These are phyloP conservation scores for Fereydounia khargensis DNA, from an alignment of 1,284 basidiomycete species.

Conservation along the genomic window DNA sequence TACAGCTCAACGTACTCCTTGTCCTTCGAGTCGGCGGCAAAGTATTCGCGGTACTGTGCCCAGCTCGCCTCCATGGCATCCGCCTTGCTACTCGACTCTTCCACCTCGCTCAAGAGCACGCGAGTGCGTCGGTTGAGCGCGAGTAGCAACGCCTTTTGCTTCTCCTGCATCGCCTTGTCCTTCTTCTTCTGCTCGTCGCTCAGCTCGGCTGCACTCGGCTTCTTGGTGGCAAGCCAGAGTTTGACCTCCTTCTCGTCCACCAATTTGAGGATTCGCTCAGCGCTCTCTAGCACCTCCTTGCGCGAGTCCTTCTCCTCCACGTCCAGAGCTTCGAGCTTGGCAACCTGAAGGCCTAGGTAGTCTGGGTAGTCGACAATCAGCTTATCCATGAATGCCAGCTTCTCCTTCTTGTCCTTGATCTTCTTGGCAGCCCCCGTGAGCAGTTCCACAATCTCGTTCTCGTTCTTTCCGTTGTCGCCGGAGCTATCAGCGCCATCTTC, in stretches of 20 bases:
- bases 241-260: constrained; percentile 50
- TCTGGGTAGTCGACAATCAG: constrained; percentile 50
- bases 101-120: constrained; percentile 29
- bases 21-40: constrained; percentile 33
- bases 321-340: constrained; percentile 43
- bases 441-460: constrained; percentile 48
- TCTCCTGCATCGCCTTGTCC: constrained; percentile 46
- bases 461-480: constrained; percentile 25
- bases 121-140: constrained; percentile 48
- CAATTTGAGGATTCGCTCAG: constrained; percentile 35
- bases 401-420: constrained; percentile 50
- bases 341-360: constrained; percentile 47
- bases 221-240: constrained; percentile 46
- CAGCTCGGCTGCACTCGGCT: constrained; percentile 41
- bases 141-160: constrained; percentile 46
- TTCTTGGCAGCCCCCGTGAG: constrained; percentile 51
- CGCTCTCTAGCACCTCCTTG: constrained; percentile 33
- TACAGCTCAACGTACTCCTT: constrained; percentile 43
- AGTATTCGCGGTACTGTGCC: constrained; percentile 33
- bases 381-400: constrained; percentile 44
- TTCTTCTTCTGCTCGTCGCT: constrained; percentile 45
- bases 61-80: constrained; percentile 22
- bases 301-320: constrained; percentile 20
- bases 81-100: constrained; percentile 1
- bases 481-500: constrained; percentile 6